phyloP scores from a whole-genome alignment of 1,139 yeast species.

The Nematodospora anomalae region DNA sequence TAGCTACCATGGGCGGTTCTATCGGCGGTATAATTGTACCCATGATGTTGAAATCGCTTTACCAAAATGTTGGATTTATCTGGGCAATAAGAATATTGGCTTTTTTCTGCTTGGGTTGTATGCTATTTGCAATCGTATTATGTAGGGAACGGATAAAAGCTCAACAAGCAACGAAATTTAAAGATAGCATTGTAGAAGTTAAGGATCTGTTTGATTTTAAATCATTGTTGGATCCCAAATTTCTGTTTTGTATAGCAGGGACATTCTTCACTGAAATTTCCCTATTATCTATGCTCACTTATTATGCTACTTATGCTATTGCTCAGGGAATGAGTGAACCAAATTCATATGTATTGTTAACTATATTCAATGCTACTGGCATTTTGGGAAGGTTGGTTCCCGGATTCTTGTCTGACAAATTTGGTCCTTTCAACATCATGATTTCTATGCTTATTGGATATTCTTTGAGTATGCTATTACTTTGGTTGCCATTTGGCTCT shows the following conservation, averaged over 20 bases:
- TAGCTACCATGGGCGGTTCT: slow-evolving; percentile 42
- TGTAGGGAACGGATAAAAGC: slow-evolving; percentile 11
- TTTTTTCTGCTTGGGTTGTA: slow-evolving; percentile 31
- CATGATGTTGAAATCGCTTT: slow-evolving; percentile 31
- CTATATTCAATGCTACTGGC: slow-evolving; percentile 43
- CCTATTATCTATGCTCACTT: slow-evolving; percentile 48
- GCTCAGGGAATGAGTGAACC: slow-evolving; percentile 41
- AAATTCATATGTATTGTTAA: slow-evolving; percentile 35
- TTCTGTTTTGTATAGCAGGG: slow-evolving; percentile 27
- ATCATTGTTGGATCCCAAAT: slow-evolving; percentile 29
- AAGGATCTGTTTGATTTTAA: slow-evolving; percentile 24
- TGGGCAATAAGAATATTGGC: slow-evolving; percentile 40
- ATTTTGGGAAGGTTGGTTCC: slow-evolving; percentile 42
- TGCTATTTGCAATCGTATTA: slow-evolving; percentile 20
- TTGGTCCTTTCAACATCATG: slow-evolving; percentile 60
- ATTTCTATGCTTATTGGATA: slow-evolving; percentile 41
- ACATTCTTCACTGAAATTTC: slow-evolving; percentile 56
- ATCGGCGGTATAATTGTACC: slow-evolving; percentile 41
- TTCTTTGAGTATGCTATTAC: slow-evolving; percentile 37
- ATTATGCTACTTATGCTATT: slow-evolving; percentile 45
- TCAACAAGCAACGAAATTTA: slow-evolving; percentile 18
- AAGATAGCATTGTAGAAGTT: slow-evolving; percentile 23
- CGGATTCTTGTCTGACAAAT: slow-evolving; percentile 51
- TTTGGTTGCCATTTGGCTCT: slow-evolving; percentile 60
- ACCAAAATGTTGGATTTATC: slow-evolving; percentile 30